A percentile compares a stretch with the other conserved stretches of the same genome.
phyloP scores from a whole-genome alignment of 352 stramenopile genomes.

The Phytopythium aichiense region DNA sequence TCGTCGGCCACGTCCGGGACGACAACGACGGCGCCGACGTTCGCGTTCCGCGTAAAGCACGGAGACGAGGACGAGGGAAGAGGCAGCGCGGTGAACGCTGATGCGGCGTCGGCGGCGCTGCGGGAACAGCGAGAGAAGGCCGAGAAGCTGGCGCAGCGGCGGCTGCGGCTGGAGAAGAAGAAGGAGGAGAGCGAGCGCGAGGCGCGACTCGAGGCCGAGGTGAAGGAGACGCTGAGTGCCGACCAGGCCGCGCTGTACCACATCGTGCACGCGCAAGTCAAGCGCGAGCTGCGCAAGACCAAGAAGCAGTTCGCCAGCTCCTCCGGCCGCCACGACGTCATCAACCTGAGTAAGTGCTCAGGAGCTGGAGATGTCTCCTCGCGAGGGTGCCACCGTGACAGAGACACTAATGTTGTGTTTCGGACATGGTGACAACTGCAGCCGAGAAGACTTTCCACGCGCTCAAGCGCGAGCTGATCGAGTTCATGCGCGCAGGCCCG shows the following conservation, averaged over 20 bases:
- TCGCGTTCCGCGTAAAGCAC: slow-evolving; percentile 56
- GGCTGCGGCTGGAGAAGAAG: slow-evolving; percentile 34
- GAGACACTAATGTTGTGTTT: neutral
- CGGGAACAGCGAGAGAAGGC: slow-evolving; percentile 47
- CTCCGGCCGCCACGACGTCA: slow-evolving; percentile 49
- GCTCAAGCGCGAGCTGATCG: slow-evolving; percentile 57
- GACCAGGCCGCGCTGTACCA: slow-evolving; percentile 63
- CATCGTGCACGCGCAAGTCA: slow-evolving; percentile 50
- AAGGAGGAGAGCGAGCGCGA: slow-evolving; percentile 44
- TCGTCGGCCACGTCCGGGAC: slow-evolving; percentile 5
- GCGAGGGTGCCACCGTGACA: neutral
- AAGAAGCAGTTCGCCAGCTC: slow-evolving; percentile 66
- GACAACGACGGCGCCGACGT: slow-evolving; percentile 26
- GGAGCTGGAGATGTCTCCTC: neutral
- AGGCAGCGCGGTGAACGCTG: slow-evolving; percentile 29
- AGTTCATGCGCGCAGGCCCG: slow-evolving; percentile 48
- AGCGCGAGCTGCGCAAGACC: slow-evolving; percentile 62
- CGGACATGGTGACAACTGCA: slow-evolving; percentile 8
- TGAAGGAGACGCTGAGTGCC: slow-evolving; percentile 29
- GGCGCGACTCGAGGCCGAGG: slow-evolving; percentile 34
- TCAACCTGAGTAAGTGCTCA: slow-evolving; percentile 47
- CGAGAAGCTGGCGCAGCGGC: slow-evolving; percentile 35
- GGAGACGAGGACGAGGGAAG: slow-evolving; percentile 19
- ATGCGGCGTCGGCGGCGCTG: slow-evolving; percentile 38
- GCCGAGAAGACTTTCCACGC: slow-evolving; percentile 59